Evolutionary conservation across 2,329 filamentous ascomycete species (phyloP).

Genomic region (Neophaeococcomyces mojaviensis): DNA sequence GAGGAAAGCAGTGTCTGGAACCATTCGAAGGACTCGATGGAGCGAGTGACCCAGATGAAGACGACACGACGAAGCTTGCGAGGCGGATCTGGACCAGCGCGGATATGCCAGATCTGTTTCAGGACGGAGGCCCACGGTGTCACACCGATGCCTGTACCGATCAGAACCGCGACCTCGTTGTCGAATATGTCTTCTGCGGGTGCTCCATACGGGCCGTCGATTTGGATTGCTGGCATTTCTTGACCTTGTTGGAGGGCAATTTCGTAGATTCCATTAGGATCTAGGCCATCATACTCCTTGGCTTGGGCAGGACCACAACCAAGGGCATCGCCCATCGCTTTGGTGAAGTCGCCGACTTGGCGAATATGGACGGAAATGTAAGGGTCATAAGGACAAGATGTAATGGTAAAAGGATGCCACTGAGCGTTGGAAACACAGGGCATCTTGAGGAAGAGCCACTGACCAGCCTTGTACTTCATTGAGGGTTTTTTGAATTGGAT

Average conservation of each 20-base stretch:
- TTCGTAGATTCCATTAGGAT: constrained; percentile 96
- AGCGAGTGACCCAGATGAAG: constrained; percentile 98
- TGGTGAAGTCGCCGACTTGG: constrained; percentile 94
- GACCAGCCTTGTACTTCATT: constrained; percentile 96
- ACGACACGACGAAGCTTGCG: constrained; percentile 86
- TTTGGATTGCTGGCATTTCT: constrained; percentile 78
- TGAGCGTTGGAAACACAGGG: constrained; percentile 81
- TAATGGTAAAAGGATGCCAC: constrained; percentile 99
- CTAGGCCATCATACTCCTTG: constrained; percentile 82
- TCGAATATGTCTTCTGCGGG: constrained; percentile 98
- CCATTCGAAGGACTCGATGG: constrained; percentile 95
- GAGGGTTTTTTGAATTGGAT: constrained; percentile 95
- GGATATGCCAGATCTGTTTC: constrained; percentile 98
- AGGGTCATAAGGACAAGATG: constrained; percentile 90
- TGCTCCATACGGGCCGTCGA: constrained; percentile 93
- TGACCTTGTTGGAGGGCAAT: constrained; percentile 90
- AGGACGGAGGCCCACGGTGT: constrained; percentile 82
- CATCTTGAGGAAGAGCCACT: constrained; percentile 95
- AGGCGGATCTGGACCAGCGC: constrained; percentile 81
- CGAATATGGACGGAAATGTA: constrained; percentile 93
- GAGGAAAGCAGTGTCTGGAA: constrained; percentile 91
- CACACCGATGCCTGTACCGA: constrained; percentile 74
- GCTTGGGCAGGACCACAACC: constrained; percentile 81
- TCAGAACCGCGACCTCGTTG: constrained; percentile 71
- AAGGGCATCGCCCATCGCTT: constrained; percentile 87